Evolutionary conservation across 371 early-diverging fungal genomes (phyloP).

Genomic region (Mortierella sp.): DNA sequence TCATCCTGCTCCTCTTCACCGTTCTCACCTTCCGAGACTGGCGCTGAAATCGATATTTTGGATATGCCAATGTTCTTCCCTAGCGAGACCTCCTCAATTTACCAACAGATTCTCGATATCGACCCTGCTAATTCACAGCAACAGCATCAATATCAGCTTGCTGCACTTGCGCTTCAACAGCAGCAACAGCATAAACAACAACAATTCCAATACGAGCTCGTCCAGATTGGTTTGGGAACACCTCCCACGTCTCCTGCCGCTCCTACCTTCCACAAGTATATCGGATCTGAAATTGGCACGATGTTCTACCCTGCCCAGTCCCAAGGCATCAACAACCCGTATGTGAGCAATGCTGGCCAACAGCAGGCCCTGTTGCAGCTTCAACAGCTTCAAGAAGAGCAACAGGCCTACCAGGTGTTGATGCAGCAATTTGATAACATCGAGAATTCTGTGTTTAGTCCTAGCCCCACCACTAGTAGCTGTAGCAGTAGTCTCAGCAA

Average conservation of each 20-base stretch:
- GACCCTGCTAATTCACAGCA: conserved; percentile 4
- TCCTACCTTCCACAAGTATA: conserved; percentile 30
- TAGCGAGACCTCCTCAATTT: conserved; percentile 21
- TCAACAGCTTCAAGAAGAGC: conserved; percentile 25
- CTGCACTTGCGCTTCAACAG: conserved; percentile 10
- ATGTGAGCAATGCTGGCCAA: conserved; percentile 23
- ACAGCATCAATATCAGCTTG: background rate
- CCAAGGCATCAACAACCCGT: conserved; percentile 35
- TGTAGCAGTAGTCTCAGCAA: conserved; percentile 39
- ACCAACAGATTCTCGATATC: conserved; percentile 37
- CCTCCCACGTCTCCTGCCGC: conserved; percentile 47
- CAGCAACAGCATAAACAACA: conserved; percentile 36
- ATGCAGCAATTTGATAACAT: conserved; percentile 48
- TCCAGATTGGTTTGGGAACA: conserved; percentile 37
- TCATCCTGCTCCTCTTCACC: conserved; percentile 51
- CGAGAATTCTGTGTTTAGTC: conserved; percentile 42
- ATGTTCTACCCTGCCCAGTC: conserved; percentile 26
- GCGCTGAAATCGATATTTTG: conserved; percentile 33
- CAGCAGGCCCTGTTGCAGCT: conserved; percentile 7
- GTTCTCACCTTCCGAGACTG: conserved; percentile 36
- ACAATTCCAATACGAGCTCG: conserved; percentile 18
- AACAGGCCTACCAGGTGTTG: conserved; percentile 34
- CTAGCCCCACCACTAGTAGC: conserved; percentile 38
- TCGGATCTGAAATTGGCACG: conserved; percentile 25
- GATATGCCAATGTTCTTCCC: conserved; percentile 49